phyloP scores from a whole-genome alignment of 176 grass and related monocot genomes.

The Oryza officinalis region DNA sequence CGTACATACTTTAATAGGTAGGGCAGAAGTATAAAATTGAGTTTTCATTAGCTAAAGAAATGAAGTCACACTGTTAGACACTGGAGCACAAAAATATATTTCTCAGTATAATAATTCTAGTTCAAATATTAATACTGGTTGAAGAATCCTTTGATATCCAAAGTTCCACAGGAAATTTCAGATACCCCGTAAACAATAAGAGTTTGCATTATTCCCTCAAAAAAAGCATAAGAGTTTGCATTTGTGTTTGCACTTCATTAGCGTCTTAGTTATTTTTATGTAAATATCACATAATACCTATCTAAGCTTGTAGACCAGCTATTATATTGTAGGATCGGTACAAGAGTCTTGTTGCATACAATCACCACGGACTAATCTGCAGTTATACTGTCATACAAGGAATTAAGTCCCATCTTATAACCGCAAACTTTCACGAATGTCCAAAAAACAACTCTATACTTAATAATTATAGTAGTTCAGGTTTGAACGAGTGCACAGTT shows the following conservation, averaged over 20 bases:
- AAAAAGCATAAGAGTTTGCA: slow-evolving; percentile 1
- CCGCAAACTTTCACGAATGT: not conserved
- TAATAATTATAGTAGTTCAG: not conserved
- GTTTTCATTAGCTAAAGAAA: not conserved
- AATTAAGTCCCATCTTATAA: not conserved
- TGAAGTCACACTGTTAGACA: slow-evolving; percentile 2
- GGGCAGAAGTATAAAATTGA: not conserved
- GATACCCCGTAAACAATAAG: not conserved
- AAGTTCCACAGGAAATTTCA: not conserved
- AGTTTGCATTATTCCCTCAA: not conserved
- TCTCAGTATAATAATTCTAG: not conserved
- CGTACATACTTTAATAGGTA: not conserved
- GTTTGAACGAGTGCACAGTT: not conserved
- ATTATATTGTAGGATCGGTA: not conserved
- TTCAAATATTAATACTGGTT: not conserved
- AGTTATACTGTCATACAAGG: not conserved
- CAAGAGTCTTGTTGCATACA: not conserved
- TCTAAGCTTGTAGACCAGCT: not conserved
- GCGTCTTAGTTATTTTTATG: not conserved
- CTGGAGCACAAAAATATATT: not conserved
- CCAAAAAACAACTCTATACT: not conserved
- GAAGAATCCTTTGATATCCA: not conserved
- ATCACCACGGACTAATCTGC: not conserved
- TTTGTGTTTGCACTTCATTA: not conserved
- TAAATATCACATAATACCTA: slow-evolving; percentile 2